Conservation (phyloP, 768 basidiomycete species). For the Lyophyllum atratum region DNA sequence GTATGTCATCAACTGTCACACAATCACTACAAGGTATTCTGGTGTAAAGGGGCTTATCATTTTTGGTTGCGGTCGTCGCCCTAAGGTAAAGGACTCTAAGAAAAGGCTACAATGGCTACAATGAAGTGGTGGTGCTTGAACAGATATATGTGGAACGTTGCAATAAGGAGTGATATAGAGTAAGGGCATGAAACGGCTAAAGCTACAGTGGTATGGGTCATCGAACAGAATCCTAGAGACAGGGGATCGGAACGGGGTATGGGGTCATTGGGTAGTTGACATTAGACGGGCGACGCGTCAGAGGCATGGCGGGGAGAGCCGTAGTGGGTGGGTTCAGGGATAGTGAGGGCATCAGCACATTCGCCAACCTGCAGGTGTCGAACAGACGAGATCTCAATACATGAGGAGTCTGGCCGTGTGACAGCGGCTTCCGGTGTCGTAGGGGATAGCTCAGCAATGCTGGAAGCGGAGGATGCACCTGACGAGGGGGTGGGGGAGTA, state of each 20-base stretch:
- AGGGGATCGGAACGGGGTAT: conserved; percentile 6
- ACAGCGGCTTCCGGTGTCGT: conserved; percentile 16
- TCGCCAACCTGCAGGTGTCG: conserved; percentile 12
- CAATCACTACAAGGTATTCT: neutral
- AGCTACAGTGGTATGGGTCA: conserved; percentile 17
- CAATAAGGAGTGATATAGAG: conserved; percentile 12
- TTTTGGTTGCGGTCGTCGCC: neutral
- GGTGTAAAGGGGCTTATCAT: neutral
- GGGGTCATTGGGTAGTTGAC: neutral
- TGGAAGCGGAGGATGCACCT: conserved; percentile 38
- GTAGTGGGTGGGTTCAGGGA: conserved; percentile 7
- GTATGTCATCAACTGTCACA: neutral
- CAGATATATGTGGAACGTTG: neutral
- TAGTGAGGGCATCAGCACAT: neutral
- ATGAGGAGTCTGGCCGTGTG: conserved; percentile 25
- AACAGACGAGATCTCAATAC: conserved; percentile 33
- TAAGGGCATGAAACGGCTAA: conserved; percentile 12
- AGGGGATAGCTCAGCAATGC: conserved; percentile 25
- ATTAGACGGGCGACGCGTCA: conserved; percentile 12
- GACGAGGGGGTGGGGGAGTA: conserved; percentile 37
- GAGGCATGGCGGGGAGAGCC: conserved; percentile 6
- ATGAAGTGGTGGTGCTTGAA: conserved; percentile 1
- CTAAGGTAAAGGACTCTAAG: neutral
- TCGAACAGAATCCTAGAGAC: neutral
- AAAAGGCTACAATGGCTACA: conserved; percentile 16